Base-by-base conservation (phyloP, 164 flowering plant genomes). In the Echeveria elegans region DNA sequence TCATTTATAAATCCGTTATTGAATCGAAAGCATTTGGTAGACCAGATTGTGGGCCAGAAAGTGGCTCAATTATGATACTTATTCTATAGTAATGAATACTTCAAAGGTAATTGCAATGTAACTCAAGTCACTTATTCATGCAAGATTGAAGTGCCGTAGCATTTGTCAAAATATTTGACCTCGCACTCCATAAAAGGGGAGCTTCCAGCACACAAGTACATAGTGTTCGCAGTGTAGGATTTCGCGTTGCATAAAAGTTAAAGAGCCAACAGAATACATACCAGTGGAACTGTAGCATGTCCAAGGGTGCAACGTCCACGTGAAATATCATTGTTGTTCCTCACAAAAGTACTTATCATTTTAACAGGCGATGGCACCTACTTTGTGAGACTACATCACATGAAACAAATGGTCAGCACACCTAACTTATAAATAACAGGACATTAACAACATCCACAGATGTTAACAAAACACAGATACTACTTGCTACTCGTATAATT, bases 281-380 rank as follows among this genome's bases (percentile, higher is more conserved):
- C 99, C 99, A 94, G 66, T 94, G 99, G 78, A 94, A 94, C 77
- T 94, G 97, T 77, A 94, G 96, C 99, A 94, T 91, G 81, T 94
- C 99, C 80, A 94, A 71, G 67, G 84, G 74, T 64, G 87, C 69
- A 77, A 94, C 96, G 77, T 91, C 99, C 99, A 94, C 88, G 72
- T 66, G 97, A 94, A 70, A 87, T 76, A 71, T 91, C 68, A 48
- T 91, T 94, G 80, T 72, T 83, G 56, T 86, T 80, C 48, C 83
- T 72, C 18, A 94, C 96, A 71, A 47, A 88, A 64, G 85, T 82
- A 65, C 96, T 77, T 2, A 96, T 87, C 96, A 94, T 94, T 82
- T 91, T 94, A 63, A 94, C 97, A 1, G 97, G 99, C 34, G 96
- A 87, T 31, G 99, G 96, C 64, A 94, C 99, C 99, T 97, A 94